Percentiles rank a stretch among this genome's conserved stretches.
These are phyloP conservation scores for Fremontodendron californicum DNA, from an alignment of 345 rosid genomes.

Conservation along the genomic window DNA sequence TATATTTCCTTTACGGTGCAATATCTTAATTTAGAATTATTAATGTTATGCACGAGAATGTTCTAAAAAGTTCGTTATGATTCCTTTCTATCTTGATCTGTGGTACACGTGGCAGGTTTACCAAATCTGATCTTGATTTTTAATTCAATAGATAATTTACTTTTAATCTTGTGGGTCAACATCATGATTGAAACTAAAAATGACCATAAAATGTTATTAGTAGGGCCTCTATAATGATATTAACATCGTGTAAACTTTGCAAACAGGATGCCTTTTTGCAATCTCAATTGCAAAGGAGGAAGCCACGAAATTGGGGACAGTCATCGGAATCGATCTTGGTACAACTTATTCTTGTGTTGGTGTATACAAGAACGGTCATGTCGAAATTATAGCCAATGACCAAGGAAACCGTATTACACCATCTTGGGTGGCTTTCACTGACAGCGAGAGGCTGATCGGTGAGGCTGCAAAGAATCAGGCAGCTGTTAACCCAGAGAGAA, in stretches of 20 bases:
- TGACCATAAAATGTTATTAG: neutral
- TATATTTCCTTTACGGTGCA: neutral
- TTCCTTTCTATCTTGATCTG: neutral
- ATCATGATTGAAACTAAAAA: constrained; percentile 3
- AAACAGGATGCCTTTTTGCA: constrained; percentile 55
- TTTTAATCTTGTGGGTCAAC: neutral
- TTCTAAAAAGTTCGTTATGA: constrained; percentile 1
- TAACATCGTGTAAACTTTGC: neutral
- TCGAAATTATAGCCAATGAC: constrained; percentile 95
- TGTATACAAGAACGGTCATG: constrained; percentile 95
- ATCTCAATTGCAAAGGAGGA: constrained; percentile 65
- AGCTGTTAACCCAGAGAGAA: constrained; percentile 80
- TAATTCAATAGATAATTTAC: neutral
- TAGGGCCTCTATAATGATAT: neutral
- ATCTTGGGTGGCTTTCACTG: constrained; percentile 96
- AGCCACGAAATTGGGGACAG: constrained; percentile 79
- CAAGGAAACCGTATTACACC: constrained; percentile 99
- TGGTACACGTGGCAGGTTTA: neutral
- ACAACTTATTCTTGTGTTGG: constrained; percentile 98
- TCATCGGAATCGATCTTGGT: constrained; percentile 93
- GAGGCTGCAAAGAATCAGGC: constrained; percentile 99
- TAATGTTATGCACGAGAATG: neutral
- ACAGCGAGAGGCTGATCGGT: constrained; percentile 85
- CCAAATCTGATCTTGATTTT: neutral
- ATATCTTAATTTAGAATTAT: neutral